Conservation (phyloP, 2,329 filamentous ascomycete genomes). For the Graphilbum ipis-grandicollis region DNA sequence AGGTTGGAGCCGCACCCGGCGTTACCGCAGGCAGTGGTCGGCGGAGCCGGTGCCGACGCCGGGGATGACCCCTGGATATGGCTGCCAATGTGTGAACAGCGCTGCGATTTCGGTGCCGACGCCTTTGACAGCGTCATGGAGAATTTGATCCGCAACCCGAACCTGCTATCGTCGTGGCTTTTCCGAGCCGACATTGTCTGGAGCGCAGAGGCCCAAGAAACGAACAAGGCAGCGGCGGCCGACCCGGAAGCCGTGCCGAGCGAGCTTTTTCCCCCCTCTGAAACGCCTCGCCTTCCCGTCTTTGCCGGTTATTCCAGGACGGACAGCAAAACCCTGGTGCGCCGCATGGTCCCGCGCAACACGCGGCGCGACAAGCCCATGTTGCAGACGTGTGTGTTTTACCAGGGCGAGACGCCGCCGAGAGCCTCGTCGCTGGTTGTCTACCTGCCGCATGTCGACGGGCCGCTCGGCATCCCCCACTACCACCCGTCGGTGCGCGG, state of each 20-base stretch:
- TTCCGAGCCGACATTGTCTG: constrained; percentile 58
- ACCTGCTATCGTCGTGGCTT: constrained; percentile 61
- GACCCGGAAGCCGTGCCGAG: neutral
- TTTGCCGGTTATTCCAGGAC: constrained; percentile 9
- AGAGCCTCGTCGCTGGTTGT: constrained; percentile 40
- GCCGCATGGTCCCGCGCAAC: constrained; percentile 70
- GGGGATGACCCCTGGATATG: constrained; percentile 17
- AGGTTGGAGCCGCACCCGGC: neutral
- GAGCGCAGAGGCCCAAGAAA: constrained; percentile 23
- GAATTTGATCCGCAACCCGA: constrained; percentile 63
- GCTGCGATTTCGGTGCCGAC: constrained; percentile 43
- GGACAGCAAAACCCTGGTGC: constrained; percentile 48
- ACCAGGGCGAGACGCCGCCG: constrained; percentile 17
- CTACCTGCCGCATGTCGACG: constrained; percentile 57
- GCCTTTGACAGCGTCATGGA: constrained; percentile 52
- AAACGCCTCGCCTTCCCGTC: constrained; percentile 9
- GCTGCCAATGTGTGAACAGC: constrained; percentile 36
- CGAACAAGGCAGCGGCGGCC: neutral
- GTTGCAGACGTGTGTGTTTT: constrained; percentile 70
- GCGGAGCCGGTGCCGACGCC: too few species aligned
- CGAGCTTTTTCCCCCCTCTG: neutral
- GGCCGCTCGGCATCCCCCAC: constrained; percentile 52
- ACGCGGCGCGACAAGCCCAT: constrained; percentile 55
- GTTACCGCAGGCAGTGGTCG: too few species aligned
- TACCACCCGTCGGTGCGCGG: constrained; percentile 69